Conservation (phyloP, 2,329 filamentous ascomycete species). For the Claviceps citrina region DNA sequence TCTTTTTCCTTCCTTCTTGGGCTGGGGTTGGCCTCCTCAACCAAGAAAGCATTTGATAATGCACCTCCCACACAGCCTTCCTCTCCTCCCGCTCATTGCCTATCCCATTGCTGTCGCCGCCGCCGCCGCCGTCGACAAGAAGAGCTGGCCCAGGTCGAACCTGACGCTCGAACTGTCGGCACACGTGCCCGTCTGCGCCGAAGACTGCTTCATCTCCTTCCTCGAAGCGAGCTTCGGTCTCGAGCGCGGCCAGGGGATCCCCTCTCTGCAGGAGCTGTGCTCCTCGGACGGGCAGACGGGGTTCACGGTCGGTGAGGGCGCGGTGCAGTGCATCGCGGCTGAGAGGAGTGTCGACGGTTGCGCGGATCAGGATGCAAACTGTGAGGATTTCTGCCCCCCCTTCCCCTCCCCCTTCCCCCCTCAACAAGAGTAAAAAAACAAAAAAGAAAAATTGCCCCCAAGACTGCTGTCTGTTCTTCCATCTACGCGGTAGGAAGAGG, state of each 20-base stretch:
- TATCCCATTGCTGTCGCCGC: conserved; percentile 8
- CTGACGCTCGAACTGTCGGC: conserved; percentile 24
- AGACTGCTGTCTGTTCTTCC: too few relatives aligned
- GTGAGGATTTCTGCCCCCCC: conserved; percentile 12
- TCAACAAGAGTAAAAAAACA: too few relatives aligned
- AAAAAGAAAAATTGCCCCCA: too few relatives aligned
- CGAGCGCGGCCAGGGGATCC: conserved; percentile 30
- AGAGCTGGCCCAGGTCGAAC: conserved; percentile 9
- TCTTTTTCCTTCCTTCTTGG: too few relatives aligned
- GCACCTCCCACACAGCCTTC: conserved; percentile 8
- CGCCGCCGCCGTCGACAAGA: conserved; percentile 11
- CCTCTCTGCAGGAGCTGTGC: conserved; percentile 49
- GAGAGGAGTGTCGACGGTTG: conserved; percentile 37
- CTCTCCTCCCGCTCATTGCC: conserved; percentile 18
- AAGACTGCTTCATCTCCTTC: conserved; percentile 46
- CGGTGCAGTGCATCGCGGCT: conserved; percentile 49
- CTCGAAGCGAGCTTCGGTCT: conserved; percentile 42
- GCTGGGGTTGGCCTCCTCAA: too few relatives aligned
- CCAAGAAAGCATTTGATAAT: too few relatives aligned
- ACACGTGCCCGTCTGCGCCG: conserved; percentile 43
- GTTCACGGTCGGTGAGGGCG: conserved; percentile 58
- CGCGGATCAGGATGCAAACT: conserved; percentile 24
- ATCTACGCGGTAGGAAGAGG: too few relatives aligned
- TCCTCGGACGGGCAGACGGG: conserved; percentile 40
- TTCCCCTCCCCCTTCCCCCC: background rate